Evolutionary conservation across 2,329 filamentous ascomycete genomes (phyloP).

Genomic region (Colletotrichum tanaceti): DNA sequence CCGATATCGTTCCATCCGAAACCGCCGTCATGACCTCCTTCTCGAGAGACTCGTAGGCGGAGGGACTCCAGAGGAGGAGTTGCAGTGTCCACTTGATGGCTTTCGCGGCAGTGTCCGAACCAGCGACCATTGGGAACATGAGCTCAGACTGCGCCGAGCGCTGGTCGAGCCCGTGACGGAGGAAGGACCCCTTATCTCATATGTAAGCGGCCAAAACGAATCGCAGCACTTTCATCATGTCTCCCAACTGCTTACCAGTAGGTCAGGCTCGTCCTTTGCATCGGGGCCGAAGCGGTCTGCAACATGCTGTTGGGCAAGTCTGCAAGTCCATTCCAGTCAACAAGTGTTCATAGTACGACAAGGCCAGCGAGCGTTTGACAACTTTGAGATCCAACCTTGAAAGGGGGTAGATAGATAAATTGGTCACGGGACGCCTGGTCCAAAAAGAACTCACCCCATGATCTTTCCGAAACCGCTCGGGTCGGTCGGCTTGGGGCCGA

Average conservation of each 20-base stretch:
- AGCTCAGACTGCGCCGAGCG: conserved; percentile 27
- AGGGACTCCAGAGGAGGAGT: conserved; percentile 61
- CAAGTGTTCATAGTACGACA: neutral
- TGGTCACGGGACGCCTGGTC: no score
- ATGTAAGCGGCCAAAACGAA: conserved; percentile 1
- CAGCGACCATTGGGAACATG: conserved; percentile 46
- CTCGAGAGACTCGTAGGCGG: conserved; percentile 58
- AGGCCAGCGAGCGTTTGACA: neutral
- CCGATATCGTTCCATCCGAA: conserved; percentile 29
- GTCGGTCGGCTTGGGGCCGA: conserved; percentile 25
- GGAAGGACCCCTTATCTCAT: conserved; percentile 18
- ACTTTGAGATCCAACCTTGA: neutral
- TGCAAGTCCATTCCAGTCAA: neutral
- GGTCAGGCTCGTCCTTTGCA: conserved; percentile 27
- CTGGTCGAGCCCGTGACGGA: conserved; percentile 26
- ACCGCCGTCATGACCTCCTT: conserved; percentile 57
- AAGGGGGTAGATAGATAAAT: no score
- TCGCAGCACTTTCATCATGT: neutral
- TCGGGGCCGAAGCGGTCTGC: conserved; percentile 7
- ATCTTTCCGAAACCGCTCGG: conserved; percentile 30
- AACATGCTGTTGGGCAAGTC: conserved; percentile 25
- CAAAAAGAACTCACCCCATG: conserved; percentile 26
- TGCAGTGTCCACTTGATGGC: conserved; percentile 60
- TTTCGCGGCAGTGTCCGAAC: conserved; percentile 51
- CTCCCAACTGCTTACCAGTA: conserved; percentile 17